A percentile compares a stretch with the other conserved stretches of the same genome.
Conservation (phyloP, 371 early-diverging fungal species). For the Mortierella sp. region DNA sequence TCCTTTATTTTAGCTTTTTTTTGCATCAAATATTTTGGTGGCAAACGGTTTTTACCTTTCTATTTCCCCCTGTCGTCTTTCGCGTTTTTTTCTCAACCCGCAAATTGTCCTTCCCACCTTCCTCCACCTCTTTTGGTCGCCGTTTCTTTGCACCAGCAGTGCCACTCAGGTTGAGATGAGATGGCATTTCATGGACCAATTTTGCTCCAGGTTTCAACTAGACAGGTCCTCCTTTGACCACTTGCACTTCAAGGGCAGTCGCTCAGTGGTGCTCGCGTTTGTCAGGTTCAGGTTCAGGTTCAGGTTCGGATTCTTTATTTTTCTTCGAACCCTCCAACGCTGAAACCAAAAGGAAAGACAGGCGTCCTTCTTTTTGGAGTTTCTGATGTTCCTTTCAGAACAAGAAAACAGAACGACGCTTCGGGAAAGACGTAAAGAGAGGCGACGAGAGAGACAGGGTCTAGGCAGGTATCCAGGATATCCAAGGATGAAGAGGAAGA, state of each 20-base stretch:
- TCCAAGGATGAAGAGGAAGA: background rate
- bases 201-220: constrained; percentile 2
- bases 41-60: background rate
- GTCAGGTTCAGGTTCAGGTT: background rate
- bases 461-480: background rate
- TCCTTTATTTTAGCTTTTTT: background rate
- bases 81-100: background rate
- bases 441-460: background rate
- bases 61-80: background rate
- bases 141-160: background rate
- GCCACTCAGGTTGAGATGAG: background rate
- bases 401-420: background rate
- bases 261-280: background rate
- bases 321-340: background rate
- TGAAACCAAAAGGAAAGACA: constrained; percentile 2
- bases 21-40: background rate
- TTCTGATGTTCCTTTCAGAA: background rate
- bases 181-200: background rate
- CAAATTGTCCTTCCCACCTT: background rate
- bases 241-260: background rate
- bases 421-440: background rate
- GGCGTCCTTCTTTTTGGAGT: background rate
- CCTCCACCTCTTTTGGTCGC: background rate
- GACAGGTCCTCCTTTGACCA: background rate
- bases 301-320: background rate